Evolutionary conservation across 306 rosid genomes (phyloP), one percentile per base, ranked within the genome.

Genomic region (Glycine latifolia): DNA sequence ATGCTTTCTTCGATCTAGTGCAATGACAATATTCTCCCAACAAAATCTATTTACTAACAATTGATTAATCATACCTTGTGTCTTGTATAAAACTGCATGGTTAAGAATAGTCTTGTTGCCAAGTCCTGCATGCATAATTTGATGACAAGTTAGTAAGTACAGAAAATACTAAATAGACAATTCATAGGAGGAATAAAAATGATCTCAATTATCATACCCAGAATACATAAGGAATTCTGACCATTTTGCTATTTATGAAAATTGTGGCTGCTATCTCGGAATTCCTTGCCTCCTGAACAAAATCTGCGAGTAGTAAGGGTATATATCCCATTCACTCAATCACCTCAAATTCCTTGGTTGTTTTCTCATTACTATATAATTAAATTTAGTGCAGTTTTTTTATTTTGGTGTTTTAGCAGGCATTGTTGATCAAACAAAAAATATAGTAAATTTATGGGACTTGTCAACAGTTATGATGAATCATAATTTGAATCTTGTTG

Each of bases 221-320:
- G 86, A 87, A 94, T 76, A 94, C 85, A 82, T 17, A 86, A 85
- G 98, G 98, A 89, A 92, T 82, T 85, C 67, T 83, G 90, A 92
- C 84, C 77, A 86, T 52, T 81, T 89, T 86, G 81, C 90, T 91
- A 85, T 88, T 87, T 88, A 74, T 85, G 67, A 94, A 91, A 83
- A 82, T 88, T 76, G 73, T 84, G 66, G 95, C 88, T 70, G 97
- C 89, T 85, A 83, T 92, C 94, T 92, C 97, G 35, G 97, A 88
- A 86, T 92, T 94, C 86, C 86, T 87, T 73, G 94, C 97, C 89
- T 94, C 98, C 81, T 92, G 90, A 74, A 92, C 78, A 82, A 94
- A 94, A 78, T 94, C 98, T 94, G 93, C 61, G 67, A 66, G 17
- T 39, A 80, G 59, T 77, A 17, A 58, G 71, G 67, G 41, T 15